Conservation (phyloP, 2,329 filamentous ascomycete genomes). For the Colletotrichum godetiae region DNA sequence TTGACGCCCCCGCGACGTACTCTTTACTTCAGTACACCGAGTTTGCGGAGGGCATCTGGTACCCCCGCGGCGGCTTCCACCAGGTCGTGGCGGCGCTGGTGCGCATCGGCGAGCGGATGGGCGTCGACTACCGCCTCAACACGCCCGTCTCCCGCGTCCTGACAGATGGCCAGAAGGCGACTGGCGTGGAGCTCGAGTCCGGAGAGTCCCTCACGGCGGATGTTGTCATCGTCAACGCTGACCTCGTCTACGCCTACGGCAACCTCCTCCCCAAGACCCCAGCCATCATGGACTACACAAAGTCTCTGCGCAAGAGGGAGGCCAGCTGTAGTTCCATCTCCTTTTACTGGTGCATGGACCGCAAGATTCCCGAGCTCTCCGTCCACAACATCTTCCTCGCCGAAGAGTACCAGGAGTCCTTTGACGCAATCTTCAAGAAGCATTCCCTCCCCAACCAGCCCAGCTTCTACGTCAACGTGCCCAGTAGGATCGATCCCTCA, state of each 20-base stretch:
- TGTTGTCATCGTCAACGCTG: conserved; percentile 77
- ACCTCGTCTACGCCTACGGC: conserved; percentile 80
- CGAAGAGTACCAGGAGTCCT: conserved; percentile 77
- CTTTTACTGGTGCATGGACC: conserved; percentile 79
- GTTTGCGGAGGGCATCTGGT: conserved; percentile 81
- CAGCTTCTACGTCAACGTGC: conserved; percentile 83
- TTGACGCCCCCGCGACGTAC: conserved; percentile 81
- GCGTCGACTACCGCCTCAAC: conserved; percentile 71
- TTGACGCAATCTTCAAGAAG: conserved; percentile 79
- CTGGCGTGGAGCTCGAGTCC: conserved; percentile 68
- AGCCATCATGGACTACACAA: conserved; percentile 44
- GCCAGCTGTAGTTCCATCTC: conserved; percentile 79
- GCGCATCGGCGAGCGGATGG: conserved; percentile 69
- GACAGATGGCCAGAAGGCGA: conserved; percentile 64
- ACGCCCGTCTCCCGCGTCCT: conserved; percentile 68
- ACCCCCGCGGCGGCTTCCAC: conserved; percentile 78
- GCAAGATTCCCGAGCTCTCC: conserved; percentile 69
- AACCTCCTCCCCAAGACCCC: conserved; percentile 69
- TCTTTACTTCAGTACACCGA: conserved; percentile 81
- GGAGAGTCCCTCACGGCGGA: conserved; percentile 72
- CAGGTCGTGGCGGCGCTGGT: conserved; percentile 72
- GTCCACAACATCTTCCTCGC: conserved; percentile 84
- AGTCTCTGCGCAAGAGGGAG: conserved; percentile 57
- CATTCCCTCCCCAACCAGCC: conserved; percentile 75
- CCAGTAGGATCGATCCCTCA: conserved; percentile 73